Evolutionary conservation across 805 yeast species (phyloP), one percentile per base, ranked within the genome.

Genomic region (Candida ascalaphidarum): DNA sequence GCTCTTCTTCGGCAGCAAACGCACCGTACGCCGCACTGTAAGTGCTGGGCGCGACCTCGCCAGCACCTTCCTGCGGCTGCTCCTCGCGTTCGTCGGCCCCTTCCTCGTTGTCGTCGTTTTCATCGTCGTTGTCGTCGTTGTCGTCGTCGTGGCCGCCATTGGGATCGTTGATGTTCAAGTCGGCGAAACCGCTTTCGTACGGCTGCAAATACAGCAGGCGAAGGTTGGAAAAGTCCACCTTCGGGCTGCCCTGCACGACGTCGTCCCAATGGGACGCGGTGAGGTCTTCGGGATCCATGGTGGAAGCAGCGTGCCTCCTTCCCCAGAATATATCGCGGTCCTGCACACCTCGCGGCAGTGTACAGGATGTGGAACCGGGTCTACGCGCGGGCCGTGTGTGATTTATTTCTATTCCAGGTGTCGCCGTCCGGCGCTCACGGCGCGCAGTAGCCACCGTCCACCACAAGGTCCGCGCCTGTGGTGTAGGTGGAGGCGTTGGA

Each of bases 251-350:
- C 10, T 69, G 48, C 10, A 70, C 48, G 3, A 64, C 70, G 39
- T 75, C 82, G 32, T 68, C 81, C 83, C 82, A 77, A 33, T 66
- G 71, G 2, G 76, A 68, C 4, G 72, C 69, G 7, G 71, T 65
- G 17, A 72, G 54, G 30, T 67, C 72, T 16, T 71, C 76, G 42
- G 56, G 57, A 23, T 63, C 64, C 70, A 65, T 63, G 25, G 25
- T 30, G 25, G 18, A n/a, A n/a, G n/a, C n/a, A n/a, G n/a, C n/a
- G n/a, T n/a, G n/a, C n/a, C n/a, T n/a, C n/a, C n/a, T n/a, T n/a
- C n/a, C n/a, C n/a, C n/a, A n/a, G n/a, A n/a, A n/a, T n/a, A n/a
- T n/a, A n/a, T n/a, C n/a, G n/a, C n/a, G n/a, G n/a, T n/a, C n/a
- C n/a, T n/a, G n/a, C n/a, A n/a, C n/a, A n/a, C n/a, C n/a, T n/a